These are phyloP conservation scores for Geum urbanum DNA, from an alignment of 306 rosid genomes.

Conservation along the genomic window DNA sequence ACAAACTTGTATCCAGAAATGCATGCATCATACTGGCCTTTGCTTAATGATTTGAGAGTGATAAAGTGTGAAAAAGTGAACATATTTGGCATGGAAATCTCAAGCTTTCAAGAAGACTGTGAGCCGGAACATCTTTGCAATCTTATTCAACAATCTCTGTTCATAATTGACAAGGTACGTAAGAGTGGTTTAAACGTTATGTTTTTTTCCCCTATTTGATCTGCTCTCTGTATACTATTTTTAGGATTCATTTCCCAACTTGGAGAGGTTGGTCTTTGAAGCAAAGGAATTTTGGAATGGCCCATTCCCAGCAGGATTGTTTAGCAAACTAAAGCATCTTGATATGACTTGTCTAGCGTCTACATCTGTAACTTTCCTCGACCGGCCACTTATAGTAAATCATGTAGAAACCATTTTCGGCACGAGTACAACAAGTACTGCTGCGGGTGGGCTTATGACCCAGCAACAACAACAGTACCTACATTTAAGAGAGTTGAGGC, in stretches of 20 bases:
- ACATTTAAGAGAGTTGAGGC: neutral
- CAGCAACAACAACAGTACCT: neutral
- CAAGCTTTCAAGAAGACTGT: neutral
- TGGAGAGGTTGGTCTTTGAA: accelerated
- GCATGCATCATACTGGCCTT: slow-evolving; percentile 17
- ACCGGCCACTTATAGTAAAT: neutral
- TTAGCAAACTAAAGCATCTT: neutral
- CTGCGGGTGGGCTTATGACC: neutral
- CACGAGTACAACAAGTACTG: too few species aligned
- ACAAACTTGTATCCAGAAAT: slow-evolving; percentile 16
- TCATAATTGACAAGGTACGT: neutral
- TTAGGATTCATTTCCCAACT: slow-evolving; percentile 2
- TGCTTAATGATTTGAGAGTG: neutral
- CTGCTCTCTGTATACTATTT: neutral
- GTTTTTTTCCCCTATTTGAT: neutral
- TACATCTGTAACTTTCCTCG: neutral
- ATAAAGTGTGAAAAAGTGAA: neutral
- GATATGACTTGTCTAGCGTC: accelerated
- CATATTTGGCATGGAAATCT: neutral
- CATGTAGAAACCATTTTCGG: too few species aligned
- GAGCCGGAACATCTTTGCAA: too few species aligned
- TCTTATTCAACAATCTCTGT: neutral
- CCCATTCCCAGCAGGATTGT: neutral
- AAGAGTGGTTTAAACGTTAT: neutral
- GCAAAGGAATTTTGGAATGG: neutral